phyloP scores from a whole-genome alignment of 805 yeast genomes.

The Candida methanosorbosa region DNA sequence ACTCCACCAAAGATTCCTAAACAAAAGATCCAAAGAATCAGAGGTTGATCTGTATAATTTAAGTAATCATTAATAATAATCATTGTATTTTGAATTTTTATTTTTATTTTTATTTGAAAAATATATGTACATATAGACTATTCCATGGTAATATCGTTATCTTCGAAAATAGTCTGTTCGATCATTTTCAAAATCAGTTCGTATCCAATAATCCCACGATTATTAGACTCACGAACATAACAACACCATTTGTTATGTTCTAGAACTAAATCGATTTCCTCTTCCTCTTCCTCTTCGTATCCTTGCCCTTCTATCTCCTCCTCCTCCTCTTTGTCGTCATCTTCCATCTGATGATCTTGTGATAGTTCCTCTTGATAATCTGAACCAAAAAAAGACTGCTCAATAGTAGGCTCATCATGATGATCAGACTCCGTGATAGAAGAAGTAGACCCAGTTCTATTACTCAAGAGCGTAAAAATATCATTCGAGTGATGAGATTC shows the following conservation, averaged over 20 bases:
- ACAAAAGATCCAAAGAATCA: conserved; percentile 53
- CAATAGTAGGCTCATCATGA: neutral
- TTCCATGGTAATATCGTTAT: conserved; percentile 2
- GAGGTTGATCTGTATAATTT: conserved; percentile 15
- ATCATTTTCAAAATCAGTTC: conserved; percentile 8
- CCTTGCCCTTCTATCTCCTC: conserved; percentile 10
- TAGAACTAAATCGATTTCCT: conserved; percentile 18
- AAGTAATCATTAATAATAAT: too few relatives aligned
- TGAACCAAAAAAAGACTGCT: too few relatives aligned
- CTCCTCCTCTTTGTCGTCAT: conserved; percentile 1
- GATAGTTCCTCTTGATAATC: neutral
- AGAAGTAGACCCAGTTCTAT: neutral
- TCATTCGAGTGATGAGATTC: conserved; percentile 1
- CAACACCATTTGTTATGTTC: conserved; percentile 33
- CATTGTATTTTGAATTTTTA: too few relatives aligned
- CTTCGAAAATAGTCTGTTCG: conserved; percentile 2
- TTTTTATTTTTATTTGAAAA: neutral
- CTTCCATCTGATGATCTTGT: neutral
- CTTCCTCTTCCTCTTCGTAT: conserved; percentile 9
- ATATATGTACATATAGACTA: neutral
- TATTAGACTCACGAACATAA: neutral
- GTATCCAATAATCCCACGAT: conserved; percentile 5
- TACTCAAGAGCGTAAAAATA: neutral
- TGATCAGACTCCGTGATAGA: neutral
- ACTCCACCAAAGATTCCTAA: conserved; percentile 37